Base-by-base conservation (phyloP, 305 asterid species). In the Solanum hybrid region DNA sequence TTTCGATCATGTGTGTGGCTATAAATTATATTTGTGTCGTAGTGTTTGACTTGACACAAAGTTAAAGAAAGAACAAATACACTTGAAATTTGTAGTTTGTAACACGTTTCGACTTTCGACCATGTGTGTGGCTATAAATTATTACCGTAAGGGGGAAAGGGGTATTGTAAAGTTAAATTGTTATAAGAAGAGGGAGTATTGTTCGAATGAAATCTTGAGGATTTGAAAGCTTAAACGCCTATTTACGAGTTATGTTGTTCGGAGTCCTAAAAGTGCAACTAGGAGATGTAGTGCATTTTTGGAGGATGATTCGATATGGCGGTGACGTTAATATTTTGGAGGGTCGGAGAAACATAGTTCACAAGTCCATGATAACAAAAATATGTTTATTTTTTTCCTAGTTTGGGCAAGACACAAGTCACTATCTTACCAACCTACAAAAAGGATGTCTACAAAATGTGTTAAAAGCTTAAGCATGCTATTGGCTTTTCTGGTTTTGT, bases 381-480 rank as follows among this genome's bases (percentile, higher is more conserved):
- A 56, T 27, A 10, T 85, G 76, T 32, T 56, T 11, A 31, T 32
- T 42, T 10, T 31, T 31, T 56, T 31, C 46, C 42, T 22, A 2
- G 76, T 56, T 22, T 85, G 3, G 31, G 76, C 46, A 11, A 51
- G 32, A 56, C 88, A 85, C 10, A 85, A 31, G 76, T 85, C 88
- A 31, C 75, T 32, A 85, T 56, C 88, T 85, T 85, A 73, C 75
- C 76, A 85, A 56, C 88, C 88, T 31, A 85, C 88, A 85, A 85
- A 56, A 85, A 51, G 46, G 88, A 85, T 85, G 88, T 85, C 5
- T n/a, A 31, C 80, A 75, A 85, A 32, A 51, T 84, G n/a, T 85
- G 32, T 56, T 60, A 2, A 85, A 90, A 75, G 91, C 87, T 71
- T 79, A 86, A 90, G 91, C 92, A 89, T 90, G 91, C 90, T 35